These are phyloP conservation scores for Plasmodium cynomolgi DNA, from an alignment of 169 alveolate species.

Conservation along the genomic window DNA sequence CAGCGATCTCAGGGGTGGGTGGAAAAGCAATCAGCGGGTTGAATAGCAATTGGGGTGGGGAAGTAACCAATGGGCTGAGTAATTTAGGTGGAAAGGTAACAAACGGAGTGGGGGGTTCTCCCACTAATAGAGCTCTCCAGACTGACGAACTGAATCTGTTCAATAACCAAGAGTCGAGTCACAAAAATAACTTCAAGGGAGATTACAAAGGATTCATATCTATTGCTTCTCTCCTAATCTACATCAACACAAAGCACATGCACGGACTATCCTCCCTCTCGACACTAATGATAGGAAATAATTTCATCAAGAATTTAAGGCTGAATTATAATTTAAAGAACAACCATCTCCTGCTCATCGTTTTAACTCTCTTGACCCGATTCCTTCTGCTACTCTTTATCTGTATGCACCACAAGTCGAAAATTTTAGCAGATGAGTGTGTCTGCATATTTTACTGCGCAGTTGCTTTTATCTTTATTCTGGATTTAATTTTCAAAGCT, in stretches of 20 bases:
- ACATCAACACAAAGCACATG: slow-evolving; percentile 65
- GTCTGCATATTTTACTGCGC: slow-evolving; percentile 8
- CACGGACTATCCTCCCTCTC: slow-evolving; percentile 55
- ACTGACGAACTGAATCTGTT: slow-evolving; percentile 31
- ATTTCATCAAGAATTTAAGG: slow-evolving; percentile 49
- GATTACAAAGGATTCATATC: slow-evolving; percentile 68
- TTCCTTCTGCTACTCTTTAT: slow-evolving; percentile 36
- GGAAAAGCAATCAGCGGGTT: background rate
- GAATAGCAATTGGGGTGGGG: too few relatives aligned
- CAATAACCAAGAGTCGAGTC: background rate
- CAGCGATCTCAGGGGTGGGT: background rate
- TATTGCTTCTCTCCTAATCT: slow-evolving; percentile 45
- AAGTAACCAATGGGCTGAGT: background rate
- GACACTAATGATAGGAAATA: slow-evolving; percentile 50
- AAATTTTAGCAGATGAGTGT: background rate
- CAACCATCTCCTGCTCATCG: slow-evolving; percentile 16
- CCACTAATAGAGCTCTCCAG: background rate
- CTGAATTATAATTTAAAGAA: slow-evolving; percentile 53
- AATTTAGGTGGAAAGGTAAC: background rate
- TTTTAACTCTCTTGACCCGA: slow-evolving; percentile 7
- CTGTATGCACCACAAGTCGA: slow-evolving; percentile 21
- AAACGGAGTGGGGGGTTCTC: background rate
- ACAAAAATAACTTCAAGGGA: slow-evolving; percentile 32
- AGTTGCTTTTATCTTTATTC: background rate
- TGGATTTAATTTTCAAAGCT: slow-evolving; percentile 31